Evolutionary conservation across 1,139 yeast genomes (phyloP), one percentile per base, ranked within the genome.

Genomic region (Kodamaea fungicola): DNA sequence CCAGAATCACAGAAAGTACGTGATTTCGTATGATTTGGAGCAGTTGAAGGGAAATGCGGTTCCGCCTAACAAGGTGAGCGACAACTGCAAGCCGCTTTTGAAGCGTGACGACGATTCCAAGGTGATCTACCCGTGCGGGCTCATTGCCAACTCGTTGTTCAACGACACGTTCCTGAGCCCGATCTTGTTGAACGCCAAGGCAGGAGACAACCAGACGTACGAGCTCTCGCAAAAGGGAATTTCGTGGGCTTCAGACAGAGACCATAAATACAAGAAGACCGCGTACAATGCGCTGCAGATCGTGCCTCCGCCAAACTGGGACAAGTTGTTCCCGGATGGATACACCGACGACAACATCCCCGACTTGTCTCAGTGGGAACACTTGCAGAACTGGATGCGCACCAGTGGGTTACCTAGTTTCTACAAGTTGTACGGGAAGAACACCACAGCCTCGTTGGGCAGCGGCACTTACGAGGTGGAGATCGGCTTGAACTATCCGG

Each of bases 241-340:
- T 37, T 78, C 89, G 13, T 84, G 94, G 94, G 43, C 68, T 6
- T 64, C 83, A 1, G 90, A 84, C 54, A 61, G 71, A 35, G 61
- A 70, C 28, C 62, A 60, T 42, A 64, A 79, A 48, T 84, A 67
- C 55, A 77, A 79, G 56, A 77, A 73, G 51, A 80, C 92, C 0
- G 51, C 65, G 37, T 83, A 84, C 46, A 60, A 69, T 27, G 61
- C 76, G 9, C 55, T 64, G n/a, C 79, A 82, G 16, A 71, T 84
- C 33, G 85, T 78, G 1, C 94, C 94, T 6, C 94, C 94, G 8
- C 88, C 87, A 42, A 81, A 79, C 57, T 84, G 94, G 94, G 62
- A 62, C 35, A 72, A 74, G 46, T 64, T 46, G 55, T 84, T 62
- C 52, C 94, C 94, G 1, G 57, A 83, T 40, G 92, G 92, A 1